A percentile compares a stretch with the other conserved stretches of the same genome.
Evolutionary conservation across 176 grass and related monocot genomes (phyloP).

Genomic region (Cocos nucifera): DNA sequence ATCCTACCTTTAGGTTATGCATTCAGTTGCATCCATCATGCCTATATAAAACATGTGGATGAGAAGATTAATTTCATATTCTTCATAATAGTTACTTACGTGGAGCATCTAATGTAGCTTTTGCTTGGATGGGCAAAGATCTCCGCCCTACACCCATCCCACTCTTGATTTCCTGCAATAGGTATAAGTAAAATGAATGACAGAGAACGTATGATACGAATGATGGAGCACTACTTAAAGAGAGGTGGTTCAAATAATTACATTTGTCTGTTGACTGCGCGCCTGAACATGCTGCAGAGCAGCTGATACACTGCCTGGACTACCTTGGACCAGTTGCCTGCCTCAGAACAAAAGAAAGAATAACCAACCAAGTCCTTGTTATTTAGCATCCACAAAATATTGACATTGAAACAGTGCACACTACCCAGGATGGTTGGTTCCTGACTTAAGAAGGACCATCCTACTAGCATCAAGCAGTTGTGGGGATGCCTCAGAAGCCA

Average conservation of each 20-base stretch:
- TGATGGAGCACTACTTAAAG: too few relatives aligned
- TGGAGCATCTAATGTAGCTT: slow-evolving; percentile 46
- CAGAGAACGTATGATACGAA: not conserved
- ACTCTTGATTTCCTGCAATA: slow-evolving; percentile 63
- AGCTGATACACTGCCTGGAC: slow-evolving; percentile 44
- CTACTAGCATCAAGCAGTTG: slow-evolving; percentile 63
- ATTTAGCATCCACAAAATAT: slow-evolving; percentile 8
- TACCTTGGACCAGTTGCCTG: slow-evolving; percentile 54
- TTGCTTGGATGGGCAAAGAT: slow-evolving; percentile 63
- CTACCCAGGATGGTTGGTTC: slow-evolving; percentile 58
- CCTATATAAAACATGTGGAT: slow-evolving; percentile 1
- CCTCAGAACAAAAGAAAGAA: slow-evolving; percentile 4
- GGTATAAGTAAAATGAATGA: slow-evolving; percentile 14
- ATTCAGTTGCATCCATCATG: not conserved
- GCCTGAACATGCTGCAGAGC: slow-evolving; percentile 55
- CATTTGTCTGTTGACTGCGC: slow-evolving; percentile 48
- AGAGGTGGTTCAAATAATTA: slow-evolving; percentile 29
- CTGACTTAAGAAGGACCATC: slow-evolving; percentile 57
- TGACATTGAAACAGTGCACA: not conserved
- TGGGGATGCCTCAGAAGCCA: slow-evolving; percentile 49
- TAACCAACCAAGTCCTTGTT: slow-evolving; percentile 3
- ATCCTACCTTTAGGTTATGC: too few relatives aligned
- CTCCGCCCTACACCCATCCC: slow-evolving; percentile 49
- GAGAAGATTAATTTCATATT: slow-evolving; percentile 4
- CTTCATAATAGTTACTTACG: slow-evolving; percentile 41